These are phyloP conservation scores for Colletotrichum orchidophilum DNA, from an alignment of 2,329 filamentous ascomycete genomes.

Conservation along the genomic window DNA sequence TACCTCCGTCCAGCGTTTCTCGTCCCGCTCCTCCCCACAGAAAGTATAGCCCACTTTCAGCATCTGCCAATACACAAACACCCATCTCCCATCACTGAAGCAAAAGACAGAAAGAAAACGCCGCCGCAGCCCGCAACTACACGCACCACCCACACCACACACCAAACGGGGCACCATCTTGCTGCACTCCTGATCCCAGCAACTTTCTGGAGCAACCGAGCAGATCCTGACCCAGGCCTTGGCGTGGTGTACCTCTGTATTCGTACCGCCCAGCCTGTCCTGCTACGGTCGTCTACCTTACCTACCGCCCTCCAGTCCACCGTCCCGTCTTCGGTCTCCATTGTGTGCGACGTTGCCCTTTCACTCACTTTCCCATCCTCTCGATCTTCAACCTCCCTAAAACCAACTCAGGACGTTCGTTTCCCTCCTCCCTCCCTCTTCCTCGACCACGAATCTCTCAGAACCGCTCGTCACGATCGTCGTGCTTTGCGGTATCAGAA, in stretches of 20 bases:
- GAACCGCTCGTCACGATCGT: conserved; percentile 17
- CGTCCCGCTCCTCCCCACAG: background rate
- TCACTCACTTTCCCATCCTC: conserved; percentile 8
- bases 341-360: conserved; percentile 30
- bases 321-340: conserved; percentile 14
- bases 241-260: background rate
- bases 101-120: background rate
- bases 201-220: conserved; percentile 20
- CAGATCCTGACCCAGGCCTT: conserved; percentile 17
- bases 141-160: conserved; percentile 4
- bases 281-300: background rate
- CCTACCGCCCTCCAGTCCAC: background rate
- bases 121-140: background rate
- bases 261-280: conserved; percentile 8
- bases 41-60: background rate
- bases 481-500: conserved; percentile 12
- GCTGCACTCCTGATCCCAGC: conserved; percentile 19
- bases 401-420: conserved; percentile 26
- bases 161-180: conserved; percentile 19
- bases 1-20: background rate
- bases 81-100: background rate
- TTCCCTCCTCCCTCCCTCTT: background rate
- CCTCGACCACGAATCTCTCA: conserved; percentile 20
- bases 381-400: conserved; percentile 32
- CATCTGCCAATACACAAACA: background rate